Evolutionary conservation across 805 yeast genomes (phyloP).

Genomic region (Saccharomyces kudriavzevii): DNA sequence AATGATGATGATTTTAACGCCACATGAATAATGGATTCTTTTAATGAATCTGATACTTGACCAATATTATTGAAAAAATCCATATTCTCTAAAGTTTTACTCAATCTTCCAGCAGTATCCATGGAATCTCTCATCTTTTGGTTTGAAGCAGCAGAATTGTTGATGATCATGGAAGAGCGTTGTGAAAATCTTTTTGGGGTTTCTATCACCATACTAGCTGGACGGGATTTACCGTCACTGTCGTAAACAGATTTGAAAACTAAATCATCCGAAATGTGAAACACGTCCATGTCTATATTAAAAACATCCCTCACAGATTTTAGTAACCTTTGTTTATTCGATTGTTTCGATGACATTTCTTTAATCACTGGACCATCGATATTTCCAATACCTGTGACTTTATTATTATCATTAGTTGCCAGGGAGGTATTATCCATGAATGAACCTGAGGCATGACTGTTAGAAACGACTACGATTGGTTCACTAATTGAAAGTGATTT

Average conservation of each 20-base stretch:
- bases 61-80: constrained; percentile 27
- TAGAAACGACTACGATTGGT: constrained; percentile 2
- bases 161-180: constrained; percentile 21
- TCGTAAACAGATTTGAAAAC: constrained; percentile 49
- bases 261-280: constrained; percentile 47
- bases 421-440: neutral
- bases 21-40: constrained; percentile 35
- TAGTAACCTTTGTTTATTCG: constrained; percentile 42
- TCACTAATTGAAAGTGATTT: constrained; percentile 10
- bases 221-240: constrained; percentile 32
- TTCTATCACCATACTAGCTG: constrained; percentile 42
- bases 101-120: constrained; percentile 14
- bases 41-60: constrained; percentile 28
- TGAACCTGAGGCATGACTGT: neutral
- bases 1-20: constrained; percentile 62
- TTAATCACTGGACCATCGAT: constrained; percentile 33
- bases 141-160: constrained; percentile 4
- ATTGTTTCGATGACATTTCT: constrained; percentile 20
- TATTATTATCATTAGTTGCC: constrained; percentile 5
- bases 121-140: constrained; percentile 16
- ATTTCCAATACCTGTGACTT: constrained; percentile 40
- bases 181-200: constrained; percentile 37
- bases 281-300: constrained; percentile 50
- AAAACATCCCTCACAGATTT: constrained; percentile 55
- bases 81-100: constrained; percentile 24